These are phyloP conservation scores for Trichophaea hybrida DNA, from an alignment of 2,329 filamentous ascomycete genomes.

Conservation along the genomic window DNA sequence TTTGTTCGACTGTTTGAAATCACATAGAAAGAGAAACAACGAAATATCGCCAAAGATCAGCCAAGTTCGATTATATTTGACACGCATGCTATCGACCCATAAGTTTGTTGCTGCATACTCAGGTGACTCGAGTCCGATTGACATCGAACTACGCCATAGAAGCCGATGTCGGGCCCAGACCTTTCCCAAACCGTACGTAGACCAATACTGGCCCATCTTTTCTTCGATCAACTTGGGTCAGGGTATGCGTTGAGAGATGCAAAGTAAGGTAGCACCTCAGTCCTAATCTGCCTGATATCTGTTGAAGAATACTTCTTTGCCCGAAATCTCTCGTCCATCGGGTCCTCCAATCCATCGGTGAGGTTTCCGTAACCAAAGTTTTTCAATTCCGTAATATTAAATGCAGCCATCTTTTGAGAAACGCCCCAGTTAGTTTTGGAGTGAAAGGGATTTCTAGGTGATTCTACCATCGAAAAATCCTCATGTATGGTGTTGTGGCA, in stretches of 20 bases:
- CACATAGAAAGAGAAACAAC: too few relatives aligned
- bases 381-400: conserved; percentile 33
- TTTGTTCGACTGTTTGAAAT: too few relatives aligned
- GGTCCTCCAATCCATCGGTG: conserved; percentile 20
- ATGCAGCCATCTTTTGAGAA: conserved; percentile 32
- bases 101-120: background rate
- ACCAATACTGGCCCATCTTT: background rate
- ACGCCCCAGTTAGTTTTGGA: background rate
- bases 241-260: background rate
- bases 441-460: background rate
- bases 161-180: background rate
- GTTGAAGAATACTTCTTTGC: conserved; percentile 26
- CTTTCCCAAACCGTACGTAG: background rate
- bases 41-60: too few relatives aligned
- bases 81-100: background rate
- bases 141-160: background rate
- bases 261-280: background rate
- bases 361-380: conserved; percentile 31
- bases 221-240: background rate
- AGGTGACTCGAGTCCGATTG: background rate
- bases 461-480: conserved; percentile 33
- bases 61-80: too few relatives aligned
- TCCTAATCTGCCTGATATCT: background rate
- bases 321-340: conserved; percentile 28
- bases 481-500: conserved; percentile 38